Evolutionary conservation across 805 yeast genomes (phyloP), one percentile per base, ranked within the genome.

Genomic region (Brettanomyces anomalus): DNA sequence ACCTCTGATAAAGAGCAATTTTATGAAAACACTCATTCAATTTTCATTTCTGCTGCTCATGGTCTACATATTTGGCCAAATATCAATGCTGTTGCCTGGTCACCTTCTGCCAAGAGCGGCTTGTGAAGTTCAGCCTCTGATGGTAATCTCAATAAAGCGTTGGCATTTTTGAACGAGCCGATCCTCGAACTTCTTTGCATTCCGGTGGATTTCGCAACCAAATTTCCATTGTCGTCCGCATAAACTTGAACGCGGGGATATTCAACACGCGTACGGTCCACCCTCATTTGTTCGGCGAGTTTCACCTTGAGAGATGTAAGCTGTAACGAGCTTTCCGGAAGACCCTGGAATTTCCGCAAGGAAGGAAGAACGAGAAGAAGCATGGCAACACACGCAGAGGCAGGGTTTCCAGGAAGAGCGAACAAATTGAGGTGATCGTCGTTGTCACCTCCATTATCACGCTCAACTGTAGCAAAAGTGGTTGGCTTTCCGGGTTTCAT

Each of bases 401-500:
- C 79, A 7, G 80, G 80, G 46, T 74, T 74, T 2, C 80, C 80
- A 1, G 80, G 80, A 3, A 74, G 58, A 0, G 74, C 77, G 56
- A 74, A 70, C 1, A 74, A 62, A 3, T 61, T 52, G 41, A 60
- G 68, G 5, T 34, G 52, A 4, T 18, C 36, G 2, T 52, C 52
- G 6, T 7, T 11, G 10, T 24, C 10, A 24, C 28, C 10, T 7
- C 28, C 28, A 11, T 24, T 11, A 8, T 46, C 43, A n/a, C 18
- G 6, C 13, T 45, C 49, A 0, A 75, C 72, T 0, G 77, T 71
- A 0, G 78, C 79, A 60, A 73, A 74, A 1, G 80, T 74, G 2
- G 77, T 70, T 3, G 80, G 80, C 47, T 74, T 74, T 0, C 80
- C 80, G 1, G 80, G 80, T 48, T 74, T 74, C 77, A 74, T 74